Evolutionary conservation across 1,284 basidiomycete species (phyloP).

Genomic region (Athelia sp.): DNA sequence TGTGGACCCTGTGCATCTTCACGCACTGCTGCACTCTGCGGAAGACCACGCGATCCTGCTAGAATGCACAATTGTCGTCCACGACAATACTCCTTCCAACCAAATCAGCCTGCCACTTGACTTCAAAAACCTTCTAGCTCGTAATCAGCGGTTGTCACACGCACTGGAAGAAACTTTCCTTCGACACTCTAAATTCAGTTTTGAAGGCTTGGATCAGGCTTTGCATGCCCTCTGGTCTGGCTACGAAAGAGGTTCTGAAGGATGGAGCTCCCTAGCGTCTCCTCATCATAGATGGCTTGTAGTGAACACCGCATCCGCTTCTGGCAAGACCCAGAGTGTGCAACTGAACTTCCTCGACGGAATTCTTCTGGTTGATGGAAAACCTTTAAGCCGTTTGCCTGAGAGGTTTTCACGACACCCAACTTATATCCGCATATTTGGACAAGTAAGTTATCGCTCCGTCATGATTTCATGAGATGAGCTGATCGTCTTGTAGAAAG

Average conservation of each 20-base stretch:
- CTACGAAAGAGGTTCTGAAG: conserved; percentile 20
- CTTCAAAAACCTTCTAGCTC: conserved; percentile 10
- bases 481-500: conserved; percentile 18
- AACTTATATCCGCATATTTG: conserved; percentile 27
- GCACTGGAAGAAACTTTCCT: conserved; percentile 8
- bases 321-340: conserved; percentile 18
- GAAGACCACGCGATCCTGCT: conserved; percentile 17
- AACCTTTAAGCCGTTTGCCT: conserved; percentile 33
- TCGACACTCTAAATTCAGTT: conserved; percentile 19
- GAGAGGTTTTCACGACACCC: conserved; percentile 23
- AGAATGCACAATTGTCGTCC: conserved; percentile 18
- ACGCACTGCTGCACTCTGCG: not conserved
- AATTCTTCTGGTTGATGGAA: conserved; percentile 35
- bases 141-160: conserved; percentile 18
- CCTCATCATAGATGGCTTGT: conserved; percentile 33
- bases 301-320: conserved; percentile 15
- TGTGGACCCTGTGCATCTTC: conserved; percentile 11
- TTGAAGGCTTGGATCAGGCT: conserved; percentile 27
- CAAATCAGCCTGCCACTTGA: not conserved
- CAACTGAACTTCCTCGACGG: conserved; percentile 38
- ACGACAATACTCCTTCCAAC: conserved; percentile 15
- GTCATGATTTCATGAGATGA: conserved; percentile 16
- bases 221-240: conserved; percentile 29
- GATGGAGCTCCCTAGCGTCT: conserved; percentile 23
- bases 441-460: conserved; percentile 15